Percentiles rank a stretch among this genome's conserved stretches.
Conservation (phyloP, 208 protist species). For the Endotrypanum monterogeii region DNA sequence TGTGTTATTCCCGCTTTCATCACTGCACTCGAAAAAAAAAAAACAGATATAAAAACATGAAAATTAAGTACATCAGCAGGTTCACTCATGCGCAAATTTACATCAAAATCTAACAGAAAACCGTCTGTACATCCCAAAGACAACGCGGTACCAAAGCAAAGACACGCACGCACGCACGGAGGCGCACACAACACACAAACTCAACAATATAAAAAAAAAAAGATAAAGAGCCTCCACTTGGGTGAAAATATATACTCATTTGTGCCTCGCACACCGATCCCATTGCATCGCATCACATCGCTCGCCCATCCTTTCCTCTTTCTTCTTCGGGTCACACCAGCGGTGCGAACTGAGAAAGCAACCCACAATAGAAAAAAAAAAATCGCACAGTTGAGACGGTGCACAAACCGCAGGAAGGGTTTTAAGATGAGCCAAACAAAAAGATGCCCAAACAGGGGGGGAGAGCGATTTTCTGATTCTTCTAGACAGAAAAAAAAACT, state of each 20-base stretch:
- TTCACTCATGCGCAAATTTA: neutral
- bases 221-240: too few species aligned
- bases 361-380: neutral
- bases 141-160: neutral
- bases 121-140: slow-evolving; percentile 9
- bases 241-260: too few species aligned
- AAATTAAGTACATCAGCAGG: slow-evolving; percentile 14
- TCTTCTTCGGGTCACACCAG: too few species aligned
- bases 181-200: neutral
- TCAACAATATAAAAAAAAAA: neutral
- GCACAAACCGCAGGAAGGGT: neutral
- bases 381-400: neutral
- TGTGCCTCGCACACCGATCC: too few species aligned
- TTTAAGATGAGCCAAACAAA: neutral
- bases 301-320: neutral
- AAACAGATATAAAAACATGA: slow-evolving; percentile 8
- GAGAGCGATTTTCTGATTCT: neutral
- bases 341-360: neutral
- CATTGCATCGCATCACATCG: neutral
- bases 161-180: neutral
- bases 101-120: neutral
- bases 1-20: neutral
- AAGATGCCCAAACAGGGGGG: neutral
- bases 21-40: neutral
- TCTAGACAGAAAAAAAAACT: neutral